These are phyloP conservation scores for Simplicillium sp. DNA, from an alignment of 2,329 filamentous ascomycete genomes.

Conservation along the genomic window DNA sequence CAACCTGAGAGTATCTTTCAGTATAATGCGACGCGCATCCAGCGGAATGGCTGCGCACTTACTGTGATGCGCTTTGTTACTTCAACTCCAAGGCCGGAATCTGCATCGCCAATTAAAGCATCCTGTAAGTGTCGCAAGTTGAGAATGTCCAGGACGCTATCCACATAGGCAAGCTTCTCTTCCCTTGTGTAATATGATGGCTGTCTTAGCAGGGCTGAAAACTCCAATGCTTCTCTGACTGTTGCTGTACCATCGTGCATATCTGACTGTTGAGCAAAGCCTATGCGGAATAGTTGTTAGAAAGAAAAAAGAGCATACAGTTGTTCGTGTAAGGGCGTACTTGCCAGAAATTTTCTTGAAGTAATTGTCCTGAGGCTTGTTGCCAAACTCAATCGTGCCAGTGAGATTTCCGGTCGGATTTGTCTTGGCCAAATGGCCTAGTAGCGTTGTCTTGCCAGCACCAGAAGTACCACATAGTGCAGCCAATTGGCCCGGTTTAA, in stretches of 20 bases:
- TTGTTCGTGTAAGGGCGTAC: too few species aligned
- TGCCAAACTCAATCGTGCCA: too few species aligned
- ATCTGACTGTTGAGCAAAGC: slow-evolving; percentile 59
- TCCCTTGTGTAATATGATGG: slow-evolving; percentile 26
- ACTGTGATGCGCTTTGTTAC: slow-evolving; percentile 35
- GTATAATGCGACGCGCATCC: too few species aligned
- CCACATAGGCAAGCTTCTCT: slow-evolving; percentile 38
- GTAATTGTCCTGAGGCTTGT: too few species aligned
- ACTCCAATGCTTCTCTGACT: slow-evolving; percentile 23
- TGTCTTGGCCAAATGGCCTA: too few species aligned
- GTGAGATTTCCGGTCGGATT: too few species aligned
- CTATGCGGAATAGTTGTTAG: too few species aligned
- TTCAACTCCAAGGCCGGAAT: too few species aligned
- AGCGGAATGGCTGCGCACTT: too few species aligned
- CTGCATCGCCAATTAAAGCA: slow-evolving; percentile 31
- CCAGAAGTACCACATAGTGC: slow-evolving; percentile 17
- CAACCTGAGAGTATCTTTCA: too few species aligned
- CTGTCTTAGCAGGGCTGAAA: slow-evolving; percentile 29
- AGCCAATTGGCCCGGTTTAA: background rate
- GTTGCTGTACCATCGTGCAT: slow-evolving; percentile 26
- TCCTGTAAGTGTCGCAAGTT: slow-evolving; percentile 43
- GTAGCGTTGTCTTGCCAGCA: slow-evolving; percentile 51
- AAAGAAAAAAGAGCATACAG: too few species aligned
- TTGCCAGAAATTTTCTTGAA: too few species aligned
- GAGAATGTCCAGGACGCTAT: slow-evolving; percentile 38